These are phyloP conservation scores for Fusarium succisae DNA, from an alignment of 2,329 filamentous ascomycete genomes.

Conservation along the genomic window DNA sequence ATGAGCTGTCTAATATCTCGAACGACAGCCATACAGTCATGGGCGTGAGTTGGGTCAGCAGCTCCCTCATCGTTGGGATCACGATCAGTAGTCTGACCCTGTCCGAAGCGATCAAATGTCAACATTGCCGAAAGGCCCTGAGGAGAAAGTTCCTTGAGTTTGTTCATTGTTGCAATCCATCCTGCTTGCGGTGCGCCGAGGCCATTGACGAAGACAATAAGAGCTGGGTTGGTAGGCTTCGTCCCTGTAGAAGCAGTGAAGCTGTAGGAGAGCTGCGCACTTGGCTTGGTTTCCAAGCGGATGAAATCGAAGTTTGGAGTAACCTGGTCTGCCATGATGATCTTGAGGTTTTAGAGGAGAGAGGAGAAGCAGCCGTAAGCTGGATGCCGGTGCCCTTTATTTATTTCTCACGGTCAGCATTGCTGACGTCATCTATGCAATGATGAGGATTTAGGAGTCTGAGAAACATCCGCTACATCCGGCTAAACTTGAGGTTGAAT, in stretches of 20 bases:
- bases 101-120: constrained; percentile 67
- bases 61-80: constrained; percentile 56
- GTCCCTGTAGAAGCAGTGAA: background rate
- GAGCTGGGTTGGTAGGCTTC: background rate
- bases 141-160: background rate
- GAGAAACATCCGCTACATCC: background rate
- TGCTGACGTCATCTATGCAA: constrained; percentile 15
- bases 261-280: constrained; percentile 23
- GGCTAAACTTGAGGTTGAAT: accelerated
- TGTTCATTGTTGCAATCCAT: constrained; percentile 24
- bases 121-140: constrained; percentile 52
- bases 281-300: constrained; percentile 30
- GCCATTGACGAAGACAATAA: constrained; percentile 40
- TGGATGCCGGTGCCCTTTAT: background rate
- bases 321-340: background rate
- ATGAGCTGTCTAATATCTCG: constrained; percentile 32
- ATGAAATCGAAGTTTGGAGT: background rate
- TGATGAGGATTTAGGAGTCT: too few species aligned
- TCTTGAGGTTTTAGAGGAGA: accelerated
- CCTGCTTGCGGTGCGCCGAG: constrained; percentile 30
- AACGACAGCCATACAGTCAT: constrained; percentile 55
- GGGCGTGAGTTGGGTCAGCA: constrained; percentile 52
- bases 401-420: background rate
- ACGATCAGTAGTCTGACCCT: constrained; percentile 56
- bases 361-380: background rate